Conservation (phyloP, 2,329 filamentous ascomycete species). For the Verticillium albo-atrum region DNA sequence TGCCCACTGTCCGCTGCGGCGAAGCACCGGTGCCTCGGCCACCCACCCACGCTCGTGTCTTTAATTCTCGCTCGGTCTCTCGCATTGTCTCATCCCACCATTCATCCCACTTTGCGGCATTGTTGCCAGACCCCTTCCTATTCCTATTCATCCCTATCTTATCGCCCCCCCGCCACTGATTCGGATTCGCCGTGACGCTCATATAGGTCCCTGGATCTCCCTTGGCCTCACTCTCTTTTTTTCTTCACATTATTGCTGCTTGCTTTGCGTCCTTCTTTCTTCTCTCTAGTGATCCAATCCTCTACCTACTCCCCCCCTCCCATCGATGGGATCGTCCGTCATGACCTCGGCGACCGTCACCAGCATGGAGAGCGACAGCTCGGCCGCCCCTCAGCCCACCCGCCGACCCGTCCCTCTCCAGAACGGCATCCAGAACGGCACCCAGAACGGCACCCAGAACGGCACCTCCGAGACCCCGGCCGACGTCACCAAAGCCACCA, state of each 20-base stretch:
- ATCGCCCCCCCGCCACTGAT: background rate
- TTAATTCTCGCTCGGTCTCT: background rate
- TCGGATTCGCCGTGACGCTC: background rate
- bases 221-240: background rate
- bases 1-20: too few species aligned
- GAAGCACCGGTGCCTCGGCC: background rate
- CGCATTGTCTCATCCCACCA: background rate
- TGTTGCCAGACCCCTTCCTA: background rate
- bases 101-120: background rate
- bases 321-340: background rate
- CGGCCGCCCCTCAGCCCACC: background rate
- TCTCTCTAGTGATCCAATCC: background rate
- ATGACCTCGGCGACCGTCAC: slow-evolving; percentile 39
- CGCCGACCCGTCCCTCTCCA: background rate
- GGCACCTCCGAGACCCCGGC: slow-evolving; percentile 9
- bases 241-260: background rate
- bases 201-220: background rate
- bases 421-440: slow-evolving; percentile 6
- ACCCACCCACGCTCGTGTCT: background rate
- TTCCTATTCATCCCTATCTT: background rate
- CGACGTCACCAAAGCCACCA: slow-evolving; percentile 12
- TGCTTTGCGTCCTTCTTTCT: background rate
- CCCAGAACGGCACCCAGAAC: slow-evolving; percentile 7
- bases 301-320: background rate
- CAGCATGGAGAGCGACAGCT: slow-evolving; percentile 6